Evolutionary conservation across 805 yeast species (phyloP), one percentile per base, ranked within the genome.

Genomic region (Yamadazyma takamatsuzukensis): DNA sequence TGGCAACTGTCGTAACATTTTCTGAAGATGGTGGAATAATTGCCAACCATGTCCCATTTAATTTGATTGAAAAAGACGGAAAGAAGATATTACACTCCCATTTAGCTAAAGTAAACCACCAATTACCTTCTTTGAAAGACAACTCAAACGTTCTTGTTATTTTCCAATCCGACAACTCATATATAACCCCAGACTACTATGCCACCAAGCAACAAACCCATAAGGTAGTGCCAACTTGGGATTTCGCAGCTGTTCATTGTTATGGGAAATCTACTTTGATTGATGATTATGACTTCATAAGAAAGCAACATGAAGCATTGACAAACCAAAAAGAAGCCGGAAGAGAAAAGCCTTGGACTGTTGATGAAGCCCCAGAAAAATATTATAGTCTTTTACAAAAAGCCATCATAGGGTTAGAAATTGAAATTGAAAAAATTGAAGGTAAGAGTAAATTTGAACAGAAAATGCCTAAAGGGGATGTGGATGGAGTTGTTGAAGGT

Each of bases 191-290:
- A 2, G 51, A 67, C 11, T 79, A 78, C 69, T 80, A 80, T 46
- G 72, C 76, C 6, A 61, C 68, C 14, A 78, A 79, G 55, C 55
- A 65, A 29, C 64, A 63, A 29, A 73, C 80, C 19, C 80, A 76
- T 40, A 78, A 76, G 47, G 67, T 64, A 25, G 85, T 78, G n/a
- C 83, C 85, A 12, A 79, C 85, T 1, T 80, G 84, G 84, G 79
- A 75, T 49, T 78, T 70, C 53, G 76, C 73, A 2, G 55, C 73
- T 4, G 77, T 72, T 19, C 83, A 80, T 46, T 59, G 71, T 26
- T 59, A 70, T 36, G 85, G 85, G 3, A 66, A 51, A 18, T 67
- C 80, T 7, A 58, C 39, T 16, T 48, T 74, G 11, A 51, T 64
- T 14, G 76, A 71, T 32, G 71, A 69, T 31, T 47, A 52, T 15